Conservation (phyloP, 164 flowering plant species). For the Piper longum region DNA sequence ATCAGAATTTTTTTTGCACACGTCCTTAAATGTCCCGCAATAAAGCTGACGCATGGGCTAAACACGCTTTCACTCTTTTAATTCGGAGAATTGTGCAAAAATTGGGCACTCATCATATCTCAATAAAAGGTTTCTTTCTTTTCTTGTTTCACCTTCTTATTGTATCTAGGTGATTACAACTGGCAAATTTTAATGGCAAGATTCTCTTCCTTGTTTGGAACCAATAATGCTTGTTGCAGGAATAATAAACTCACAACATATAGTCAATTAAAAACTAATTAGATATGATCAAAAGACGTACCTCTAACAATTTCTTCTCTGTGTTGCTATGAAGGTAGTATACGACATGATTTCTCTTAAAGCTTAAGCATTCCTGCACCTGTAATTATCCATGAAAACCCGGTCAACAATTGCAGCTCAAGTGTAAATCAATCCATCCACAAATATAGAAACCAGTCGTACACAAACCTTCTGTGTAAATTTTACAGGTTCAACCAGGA, state of each 20-base stretch:
- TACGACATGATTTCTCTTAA: slow-evolving; percentile 72
- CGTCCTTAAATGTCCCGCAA: no score
- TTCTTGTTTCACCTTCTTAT: no score
- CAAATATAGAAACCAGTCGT: neutral
- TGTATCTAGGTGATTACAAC: no score
- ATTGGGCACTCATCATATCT: no score
- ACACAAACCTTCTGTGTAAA: neutral
- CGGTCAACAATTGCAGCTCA: neutral
- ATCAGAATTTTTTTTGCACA: no score
- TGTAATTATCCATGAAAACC: slow-evolving; percentile 7
- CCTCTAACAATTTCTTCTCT: slow-evolving; percentile 71
- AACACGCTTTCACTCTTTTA: no score
- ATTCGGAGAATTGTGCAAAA: no score
- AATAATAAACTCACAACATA: neutral
- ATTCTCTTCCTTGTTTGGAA: no score
- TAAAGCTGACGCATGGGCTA: no score
- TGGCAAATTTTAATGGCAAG: no score
- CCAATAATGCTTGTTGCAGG: no score
- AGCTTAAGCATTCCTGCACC: slow-evolving; percentile 79
- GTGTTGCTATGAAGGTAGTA: slow-evolving; percentile 75
- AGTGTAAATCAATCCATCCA: neutral
- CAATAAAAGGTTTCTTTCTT: no score
- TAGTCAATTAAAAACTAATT: neutral
- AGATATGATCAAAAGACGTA: slow-evolving; percentile 3
- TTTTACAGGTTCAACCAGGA: neutral